Evolutionary conservation across 2,329 filamentous ascomycete genomes (phyloP).

Genomic region (Aplosporella prunicola): DNA sequence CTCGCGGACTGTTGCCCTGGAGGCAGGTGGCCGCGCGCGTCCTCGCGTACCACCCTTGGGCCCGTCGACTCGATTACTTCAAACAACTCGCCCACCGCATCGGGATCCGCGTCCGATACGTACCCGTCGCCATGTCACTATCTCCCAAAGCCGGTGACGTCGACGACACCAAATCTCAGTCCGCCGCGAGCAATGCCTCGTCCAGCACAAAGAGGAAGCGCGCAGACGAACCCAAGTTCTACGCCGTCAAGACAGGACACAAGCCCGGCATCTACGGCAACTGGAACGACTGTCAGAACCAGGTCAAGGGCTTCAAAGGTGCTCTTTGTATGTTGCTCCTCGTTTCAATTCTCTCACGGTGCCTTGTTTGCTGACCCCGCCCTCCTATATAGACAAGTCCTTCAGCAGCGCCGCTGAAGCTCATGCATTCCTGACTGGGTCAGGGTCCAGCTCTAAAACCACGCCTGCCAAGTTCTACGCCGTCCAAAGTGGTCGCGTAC

Average conservation of each 20-base stretch:
- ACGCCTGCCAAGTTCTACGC: slow-evolving; percentile 44
- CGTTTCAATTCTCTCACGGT: neutral
- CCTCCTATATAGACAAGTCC: slow-evolving; percentile 57
- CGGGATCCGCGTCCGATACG: too few relatives aligned
- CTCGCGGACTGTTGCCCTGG: too few relatives aligned
- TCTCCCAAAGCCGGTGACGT: neutral
- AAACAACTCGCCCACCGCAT: too few relatives aligned
- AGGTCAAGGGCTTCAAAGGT: slow-evolving; percentile 51
- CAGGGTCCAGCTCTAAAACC: neutral
- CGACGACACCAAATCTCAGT: slow-evolving; percentile 15
- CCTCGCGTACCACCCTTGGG: too few relatives aligned
- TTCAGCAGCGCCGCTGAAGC: slow-evolving; percentile 67
- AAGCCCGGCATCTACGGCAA: slow-evolving; percentile 54
- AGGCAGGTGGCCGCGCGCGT: too few relatives aligned
- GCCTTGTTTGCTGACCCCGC: slow-evolving; percentile 5
- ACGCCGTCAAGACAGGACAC: slow-evolving; percentile 53
- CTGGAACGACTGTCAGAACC: slow-evolving; percentile 53
- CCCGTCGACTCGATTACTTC: too few relatives aligned
- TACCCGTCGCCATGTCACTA: too few relatives aligned
- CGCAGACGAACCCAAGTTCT: slow-evolving; percentile 45
- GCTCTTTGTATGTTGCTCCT: slow-evolving; percentile 24
- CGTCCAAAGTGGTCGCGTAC: slow-evolving; percentile 47
- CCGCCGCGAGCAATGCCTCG: slow-evolving; percentile 21
- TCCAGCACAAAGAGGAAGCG: slow-evolving; percentile 49
- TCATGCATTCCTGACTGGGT: slow-evolving; percentile 60